Evolutionary conservation across 2,329 filamentous ascomycete species (phyloP), one percentile per base, ranked within the genome.

Genomic region (Aspergillus eucalypticola): DNA sequence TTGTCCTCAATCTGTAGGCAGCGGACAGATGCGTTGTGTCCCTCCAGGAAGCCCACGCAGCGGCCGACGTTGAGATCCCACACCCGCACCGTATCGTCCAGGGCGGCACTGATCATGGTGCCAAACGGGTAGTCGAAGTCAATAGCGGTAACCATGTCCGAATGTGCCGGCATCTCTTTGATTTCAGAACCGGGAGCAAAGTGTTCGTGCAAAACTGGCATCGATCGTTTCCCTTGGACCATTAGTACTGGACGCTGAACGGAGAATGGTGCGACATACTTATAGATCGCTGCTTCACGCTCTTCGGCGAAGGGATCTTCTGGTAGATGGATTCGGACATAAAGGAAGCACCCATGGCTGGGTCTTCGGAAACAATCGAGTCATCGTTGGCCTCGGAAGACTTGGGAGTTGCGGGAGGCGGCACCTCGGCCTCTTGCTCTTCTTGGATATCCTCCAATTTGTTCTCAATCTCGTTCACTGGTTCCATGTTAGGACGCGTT

Each of bases 301-400:
- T 80, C 64, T 82, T 84, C 7, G 84, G 81, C n/a, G 81, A 78
- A 0, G 93, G 91, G 8, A 99, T 80, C 77, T 97, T 97, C 67
- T 96, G 90, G 75, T 98, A 99, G 67, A 99, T 91, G 11, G 93
- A 97, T 75, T 97, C 92, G 3, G 95, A 97, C 95, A 98, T 98
- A 80, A 98, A 99, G 1, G 85, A 84, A 5, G 81, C 80, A 66
- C 83, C 81, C 69, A 80, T 79, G 51, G 78, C 78, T 60, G 77
- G 74, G 41, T 79, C 81, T 68, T 89, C 76, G 72, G 90, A 78
- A 65, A 84, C 61, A 77, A 85, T 75, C 64, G 83, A 62, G 61
- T 81, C 64, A 69, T 87, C 79, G 25, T 75, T 73, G 11, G 60
- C 67, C 46, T 76, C 75, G 17, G 66, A 74, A 56, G 74, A 74